These are phyloP conservation scores for Lentinula aciculospora DNA, from an alignment of 768 basidiomycete species.

Conservation along the genomic window DNA sequence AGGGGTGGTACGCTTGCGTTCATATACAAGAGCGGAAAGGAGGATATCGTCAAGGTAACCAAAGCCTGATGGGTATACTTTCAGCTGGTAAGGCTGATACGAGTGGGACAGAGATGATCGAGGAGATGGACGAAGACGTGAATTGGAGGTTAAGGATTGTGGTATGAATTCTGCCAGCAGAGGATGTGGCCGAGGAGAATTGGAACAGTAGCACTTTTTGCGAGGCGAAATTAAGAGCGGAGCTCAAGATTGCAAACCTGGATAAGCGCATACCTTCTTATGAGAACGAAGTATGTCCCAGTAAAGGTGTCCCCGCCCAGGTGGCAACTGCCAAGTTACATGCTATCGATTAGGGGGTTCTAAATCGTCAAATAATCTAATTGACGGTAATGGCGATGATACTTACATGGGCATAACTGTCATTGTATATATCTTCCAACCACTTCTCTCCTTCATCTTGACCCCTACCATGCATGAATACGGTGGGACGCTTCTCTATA, in stretches of 20 bases:
- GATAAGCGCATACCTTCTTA: not conserved
- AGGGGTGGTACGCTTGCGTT: not conserved
- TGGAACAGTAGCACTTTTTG: not conserved
- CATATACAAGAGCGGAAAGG: not conserved
- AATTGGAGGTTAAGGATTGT: not conserved
- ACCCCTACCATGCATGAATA: not conserved
- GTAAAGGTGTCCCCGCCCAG: not conserved
- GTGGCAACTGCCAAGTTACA: not conserved
- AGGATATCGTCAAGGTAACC: not conserved
- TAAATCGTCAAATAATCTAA: too few species aligned
- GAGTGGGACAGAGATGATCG: not conserved
- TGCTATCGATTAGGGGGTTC: not conserved
- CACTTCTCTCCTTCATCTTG: not conserved
- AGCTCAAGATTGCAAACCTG: not conserved
- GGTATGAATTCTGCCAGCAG: not conserved
- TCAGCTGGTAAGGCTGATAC: not conserved
- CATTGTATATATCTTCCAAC: not conserved
- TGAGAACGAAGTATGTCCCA: not conserved
- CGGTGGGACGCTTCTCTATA: not conserved
- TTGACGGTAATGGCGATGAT: not conserved
- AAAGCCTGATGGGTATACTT: not conserved
- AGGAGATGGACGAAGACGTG: not conserved
- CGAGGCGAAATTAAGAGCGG: not conserved
- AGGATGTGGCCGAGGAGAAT: not conserved
- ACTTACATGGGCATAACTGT: not conserved